Percentiles rank a stretch among this genome's conserved stretches.
Conservation (phyloP, 2,329 filamentous ascomycete genomes). For the Lasiodiplodia hormozganensis region DNA sequence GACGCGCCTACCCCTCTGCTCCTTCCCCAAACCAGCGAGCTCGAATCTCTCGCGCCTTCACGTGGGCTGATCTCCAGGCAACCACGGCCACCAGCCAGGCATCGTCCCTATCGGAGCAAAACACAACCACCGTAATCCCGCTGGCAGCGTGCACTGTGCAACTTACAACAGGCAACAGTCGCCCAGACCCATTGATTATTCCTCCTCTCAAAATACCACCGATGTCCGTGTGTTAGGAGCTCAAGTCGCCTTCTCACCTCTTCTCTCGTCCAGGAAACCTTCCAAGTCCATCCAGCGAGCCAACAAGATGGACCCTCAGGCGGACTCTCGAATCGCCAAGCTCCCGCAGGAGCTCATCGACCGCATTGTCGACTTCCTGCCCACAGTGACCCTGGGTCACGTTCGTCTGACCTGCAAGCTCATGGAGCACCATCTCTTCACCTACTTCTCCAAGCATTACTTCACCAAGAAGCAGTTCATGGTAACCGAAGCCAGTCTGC, state of each 20-base stretch:
- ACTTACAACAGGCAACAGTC: background rate
- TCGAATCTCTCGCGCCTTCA: background rate
- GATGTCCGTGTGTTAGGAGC: background rate
- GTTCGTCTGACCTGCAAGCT: constrained; percentile 64
- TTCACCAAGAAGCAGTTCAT: constrained; percentile 73
- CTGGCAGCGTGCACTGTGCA: background rate
- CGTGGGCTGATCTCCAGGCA: constrained; percentile 5
- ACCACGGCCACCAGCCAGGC: background rate
- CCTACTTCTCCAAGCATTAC: constrained; percentile 66
- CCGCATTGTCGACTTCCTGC: constrained; percentile 60
- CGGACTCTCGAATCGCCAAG: constrained; percentile 32
- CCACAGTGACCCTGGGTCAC: constrained; percentile 62
- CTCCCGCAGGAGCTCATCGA: constrained; percentile 67
- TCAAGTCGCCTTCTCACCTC: background rate
- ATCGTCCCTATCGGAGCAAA: background rate
- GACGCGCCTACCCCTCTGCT: background rate
- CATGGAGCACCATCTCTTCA: constrained; percentile 62
- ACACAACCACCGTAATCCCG: background rate
- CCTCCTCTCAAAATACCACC: background rate
- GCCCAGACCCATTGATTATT: background rate
- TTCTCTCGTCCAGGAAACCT: background rate
- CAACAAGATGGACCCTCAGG: background rate
- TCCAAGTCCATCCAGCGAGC: background rate
- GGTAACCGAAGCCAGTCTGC: constrained; percentile 64
- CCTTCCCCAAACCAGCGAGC: too few relatives aligned